phyloP scores from a whole-genome alignment of 2,329 filamentous ascomycete species.

The Dactylellina parvicollis region DNA sequence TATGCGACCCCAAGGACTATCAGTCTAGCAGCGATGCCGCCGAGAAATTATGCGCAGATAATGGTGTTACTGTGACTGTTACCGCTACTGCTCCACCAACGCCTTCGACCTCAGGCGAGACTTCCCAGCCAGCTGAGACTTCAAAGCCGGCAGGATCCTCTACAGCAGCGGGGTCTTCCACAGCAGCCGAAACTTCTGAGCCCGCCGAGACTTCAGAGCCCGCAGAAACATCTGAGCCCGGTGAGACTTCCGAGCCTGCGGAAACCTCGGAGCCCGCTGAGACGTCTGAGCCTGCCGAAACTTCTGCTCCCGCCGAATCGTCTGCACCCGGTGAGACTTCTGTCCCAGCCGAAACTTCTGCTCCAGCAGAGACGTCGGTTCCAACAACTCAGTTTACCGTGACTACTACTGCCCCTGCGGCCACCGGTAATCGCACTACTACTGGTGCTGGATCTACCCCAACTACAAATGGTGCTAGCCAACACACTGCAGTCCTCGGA shows the following conservation, averaged over 20 bases:
- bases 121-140: neutral
- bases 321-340: neutral
- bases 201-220: neutral
- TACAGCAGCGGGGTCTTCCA: neutral
- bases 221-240: neutral
- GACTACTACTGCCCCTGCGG: neutral
- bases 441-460: slow-evolving; percentile 29
- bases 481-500: slow-evolving; percentile 12
- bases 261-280: neutral
- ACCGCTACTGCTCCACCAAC: slow-evolving; percentile 28
- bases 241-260: slow-evolving; percentile 5
- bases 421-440: slow-evolving; percentile 20
- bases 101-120: neutral
- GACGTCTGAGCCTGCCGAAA: neutral
- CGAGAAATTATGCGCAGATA: slow-evolving; percentile 20
- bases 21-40: slow-evolving; percentile 15
- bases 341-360: slow-evolving; percentile 4
- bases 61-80: slow-evolving; percentile 32
- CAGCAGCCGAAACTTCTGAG: neutral
- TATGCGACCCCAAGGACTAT: slow-evolving; percentile 21
- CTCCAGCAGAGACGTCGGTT: neutral
- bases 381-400: neutral
- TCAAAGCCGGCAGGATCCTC: neutral
- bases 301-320: neutral
- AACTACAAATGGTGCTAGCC: slow-evolving; percentile 22